Evolutionary conservation across 2,329 filamentous ascomycete species (phyloP).

Genomic region (Pyricularia grisea): DNA sequence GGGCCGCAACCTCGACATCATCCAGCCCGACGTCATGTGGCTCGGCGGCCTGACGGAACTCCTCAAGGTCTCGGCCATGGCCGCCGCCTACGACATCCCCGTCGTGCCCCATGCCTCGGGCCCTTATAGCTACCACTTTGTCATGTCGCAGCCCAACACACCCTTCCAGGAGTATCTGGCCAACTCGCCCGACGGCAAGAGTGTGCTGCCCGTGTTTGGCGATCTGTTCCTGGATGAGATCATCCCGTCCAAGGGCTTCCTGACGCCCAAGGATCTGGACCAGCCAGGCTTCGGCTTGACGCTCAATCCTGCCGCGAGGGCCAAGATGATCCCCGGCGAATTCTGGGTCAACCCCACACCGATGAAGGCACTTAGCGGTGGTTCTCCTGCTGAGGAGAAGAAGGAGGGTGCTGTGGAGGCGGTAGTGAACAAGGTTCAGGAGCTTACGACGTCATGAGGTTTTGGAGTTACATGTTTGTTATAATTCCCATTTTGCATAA

Average conservation of each 20-base stretch:
- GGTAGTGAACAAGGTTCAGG: slow-evolving; percentile 24
- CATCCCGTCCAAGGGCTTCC: slow-evolving; percentile 72
- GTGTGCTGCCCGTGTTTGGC: slow-evolving; percentile 83
- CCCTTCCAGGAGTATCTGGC: slow-evolving; percentile 96
- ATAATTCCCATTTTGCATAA: background rate
- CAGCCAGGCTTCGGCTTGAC: slow-evolving; percentile 88
- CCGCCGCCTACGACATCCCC: slow-evolving; percentile 85
- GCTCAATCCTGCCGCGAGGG: slow-evolving; percentile 63
- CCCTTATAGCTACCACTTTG: slow-evolving; percentile 93
- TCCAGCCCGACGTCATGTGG: slow-evolving; percentile 98
- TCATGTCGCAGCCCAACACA: slow-evolving; percentile 84
- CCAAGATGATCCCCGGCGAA: slow-evolving; percentile 66
- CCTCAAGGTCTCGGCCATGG: slow-evolving; percentile 80
- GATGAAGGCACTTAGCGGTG: slow-evolving; percentile 29
- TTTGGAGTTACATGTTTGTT: background rate
- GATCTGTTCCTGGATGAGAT: slow-evolving; percentile 87
- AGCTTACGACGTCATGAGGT: slow-evolving; percentile 12
- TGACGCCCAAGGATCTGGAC: slow-evolving; percentile 72
- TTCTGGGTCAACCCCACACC: slow-evolving; percentile 62
- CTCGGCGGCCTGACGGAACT: slow-evolving; percentile 87
- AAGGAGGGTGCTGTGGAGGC: slow-evolving; percentile 26
- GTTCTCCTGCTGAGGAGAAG: slow-evolving; percentile 5
- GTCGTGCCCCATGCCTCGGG: slow-evolving; percentile 93
- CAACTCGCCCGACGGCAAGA: slow-evolving; percentile 85
- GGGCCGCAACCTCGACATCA: slow-evolving; percentile 83